Base-by-base conservation (phyloP, 2,329 filamentous ascomycete genomes). In the Aspergillus carbonarius region DNA sequence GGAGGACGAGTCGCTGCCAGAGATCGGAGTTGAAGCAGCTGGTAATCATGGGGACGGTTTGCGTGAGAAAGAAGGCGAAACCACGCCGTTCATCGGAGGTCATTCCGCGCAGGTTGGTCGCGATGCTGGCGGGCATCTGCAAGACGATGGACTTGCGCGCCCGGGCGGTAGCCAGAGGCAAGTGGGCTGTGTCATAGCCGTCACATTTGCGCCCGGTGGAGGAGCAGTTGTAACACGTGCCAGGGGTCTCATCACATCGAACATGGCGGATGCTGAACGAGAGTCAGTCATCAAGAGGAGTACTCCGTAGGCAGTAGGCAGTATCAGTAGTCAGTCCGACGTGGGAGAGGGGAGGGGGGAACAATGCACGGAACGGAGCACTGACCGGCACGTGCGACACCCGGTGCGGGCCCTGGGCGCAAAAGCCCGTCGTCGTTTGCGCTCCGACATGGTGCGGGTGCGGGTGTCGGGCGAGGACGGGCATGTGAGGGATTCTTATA, bases 1-100 rank as follows among this genome's bases (percentile, higher is more conserved):
- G 69, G n/a, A 70, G 63, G 9, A 70, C 58, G 9, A 62, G n/a
- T 9, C 44, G 48, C 34, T 61, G 32, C 66, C 64, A 68, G 1
- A 70, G 42, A 1, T 47, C 37, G 2, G 59, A 56, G 35, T 58
- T 53, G 17, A 68, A 60, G 9, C 55, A 54, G 8, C 57, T 49
- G 10, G 52, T 57, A 23, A 69, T 49, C 10, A 59, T 55, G 2
- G 61, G 58, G 9, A 65, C 55, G 5, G 56, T 64, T 5, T 53
- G 59, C 20, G 25, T 23, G 49, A 58, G 61, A 32, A 70, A 70
- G 48, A 60, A 68, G 6, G 57, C 61, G 25, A 67, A 69, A 8
- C 58, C 54, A 32, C 60, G 46, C n/a, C 63, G 55, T 23, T 69
- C 68, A 6, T 67, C 57, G 1, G 53, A 23, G 5, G 40, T 64